These are phyloP conservation scores for Petunia hybrid DNA, from an alignment of 305 asterid species.

Conservation along the genomic window DNA sequence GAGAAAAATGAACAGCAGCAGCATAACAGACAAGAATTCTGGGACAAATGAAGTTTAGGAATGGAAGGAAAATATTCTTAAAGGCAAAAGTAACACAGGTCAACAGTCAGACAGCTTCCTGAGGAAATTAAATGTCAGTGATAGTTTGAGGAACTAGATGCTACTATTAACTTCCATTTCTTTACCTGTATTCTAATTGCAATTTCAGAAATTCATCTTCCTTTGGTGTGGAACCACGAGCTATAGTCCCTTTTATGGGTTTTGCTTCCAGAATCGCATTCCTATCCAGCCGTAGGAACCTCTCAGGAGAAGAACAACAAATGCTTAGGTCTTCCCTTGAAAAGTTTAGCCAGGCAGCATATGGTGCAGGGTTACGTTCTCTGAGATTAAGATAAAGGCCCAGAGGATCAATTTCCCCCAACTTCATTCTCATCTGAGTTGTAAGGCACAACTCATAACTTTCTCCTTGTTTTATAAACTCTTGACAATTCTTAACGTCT, in stretches of 20 bases:
- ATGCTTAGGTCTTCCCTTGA: slow-evolving; percentile 66
- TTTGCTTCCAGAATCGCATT: slow-evolving; percentile 90
- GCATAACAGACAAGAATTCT: not conserved
- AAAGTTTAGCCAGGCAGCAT: slow-evolving; percentile 95
- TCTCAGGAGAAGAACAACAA: slow-evolving; percentile 98
- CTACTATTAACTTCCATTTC: slow-evolving; percentile 1
- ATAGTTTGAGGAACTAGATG: not conserved
- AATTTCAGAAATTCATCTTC: slow-evolving; percentile 77
- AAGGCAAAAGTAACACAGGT: slow-evolving; percentile 14
- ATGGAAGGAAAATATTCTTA: slow-evolving; percentile 16
- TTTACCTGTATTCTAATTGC: slow-evolving; percentile 79
- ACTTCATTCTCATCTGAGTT: slow-evolving; percentile 71
- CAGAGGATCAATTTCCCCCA: slow-evolving; percentile 61
- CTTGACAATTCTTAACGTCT: slow-evolving; percentile 79
- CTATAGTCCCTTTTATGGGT: slow-evolving; percentile 94
- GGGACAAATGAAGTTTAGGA: not conserved
- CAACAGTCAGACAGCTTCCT: slow-evolving; percentile 7
- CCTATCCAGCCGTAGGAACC: slow-evolving; percentile 83
- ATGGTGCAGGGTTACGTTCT: slow-evolving; percentile 90
- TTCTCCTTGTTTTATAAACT: slow-evolving; percentile 78
- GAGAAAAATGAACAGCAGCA: not conserved
- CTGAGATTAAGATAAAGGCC: slow-evolving; percentile 81
- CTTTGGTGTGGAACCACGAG: slow-evolving; percentile 79
- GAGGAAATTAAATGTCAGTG: not conserved
- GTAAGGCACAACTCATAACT: slow-evolving; percentile 97